Conservation (phyloP, 2,329 filamentous ascomycete genomes). For the Penicillium rolfsii region DNA sequence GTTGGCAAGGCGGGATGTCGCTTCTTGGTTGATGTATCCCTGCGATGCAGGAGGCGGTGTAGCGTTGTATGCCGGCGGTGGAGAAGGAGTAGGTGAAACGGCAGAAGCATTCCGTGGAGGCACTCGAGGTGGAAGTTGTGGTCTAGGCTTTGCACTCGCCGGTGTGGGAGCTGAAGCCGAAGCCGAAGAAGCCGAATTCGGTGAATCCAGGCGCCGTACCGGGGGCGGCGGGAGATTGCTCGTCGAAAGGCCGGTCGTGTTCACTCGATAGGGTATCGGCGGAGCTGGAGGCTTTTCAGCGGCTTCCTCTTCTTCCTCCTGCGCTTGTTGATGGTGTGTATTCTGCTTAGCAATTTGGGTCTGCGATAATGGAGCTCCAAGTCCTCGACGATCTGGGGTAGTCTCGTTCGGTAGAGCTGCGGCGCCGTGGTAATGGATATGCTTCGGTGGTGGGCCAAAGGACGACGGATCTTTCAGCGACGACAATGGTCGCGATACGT, state of each 20-base stretch:
- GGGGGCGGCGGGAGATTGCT: constrained; percentile 73
- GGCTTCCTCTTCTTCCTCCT: constrained; percentile 36
- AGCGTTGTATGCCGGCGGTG: constrained; percentile 53
- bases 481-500: constrained; percentile 66
- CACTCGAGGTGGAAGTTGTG: constrained; percentile 66
- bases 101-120: constrained; percentile 67
- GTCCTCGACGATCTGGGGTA: constrained; percentile 47
- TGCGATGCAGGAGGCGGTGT: constrained; percentile 38
- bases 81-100: constrained; percentile 47
- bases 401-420: constrained; percentile 50
- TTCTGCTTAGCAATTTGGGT: constrained; percentile 40
- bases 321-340: constrained; percentile 35
- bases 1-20: constrained; percentile 67
- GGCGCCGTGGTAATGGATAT: constrained; percentile 54
- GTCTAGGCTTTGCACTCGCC: constrained; percentile 48
- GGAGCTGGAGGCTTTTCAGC: constrained; percentile 50
- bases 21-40: constrained; percentile 59
- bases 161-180: not conserved
- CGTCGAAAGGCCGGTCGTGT: constrained; percentile 73
- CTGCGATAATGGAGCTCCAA: constrained; percentile 49
- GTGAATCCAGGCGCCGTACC: constrained; percentile 48
- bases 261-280: constrained; percentile 67
- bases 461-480: constrained; percentile 73
- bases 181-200: constrained; percentile 32
- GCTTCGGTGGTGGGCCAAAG: constrained; percentile 81